Base-by-base conservation (phyloP, 2,329 filamentous ascomycete genomes). In the Thielaviopsis euricoi region DNA sequence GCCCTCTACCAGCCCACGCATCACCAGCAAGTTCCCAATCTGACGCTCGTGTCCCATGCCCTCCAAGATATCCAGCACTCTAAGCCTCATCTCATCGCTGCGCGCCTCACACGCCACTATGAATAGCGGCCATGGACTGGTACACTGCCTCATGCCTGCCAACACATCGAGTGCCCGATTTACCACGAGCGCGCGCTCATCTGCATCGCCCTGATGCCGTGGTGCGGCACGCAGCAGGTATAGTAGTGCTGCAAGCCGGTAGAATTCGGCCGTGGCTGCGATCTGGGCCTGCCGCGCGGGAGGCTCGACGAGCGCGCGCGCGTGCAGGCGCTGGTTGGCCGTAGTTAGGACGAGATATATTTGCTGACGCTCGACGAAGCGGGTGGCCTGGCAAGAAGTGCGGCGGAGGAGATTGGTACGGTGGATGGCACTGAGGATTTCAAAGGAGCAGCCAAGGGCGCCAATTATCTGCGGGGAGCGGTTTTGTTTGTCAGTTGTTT, bases 101-200 rank as follows among this genome's bases (percentile, higher is more conserved):
- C 67, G 66, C 9, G 69, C 69, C 62, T 74, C 73, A 61, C 73
- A 76, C 0, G 72, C 74, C 15, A 74, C 63, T 29, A 76, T 69
- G 55, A 76, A 76, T 4, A 76, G 63, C 6, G 74, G 73, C 74
- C 74, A 76, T 3, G 74, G 74, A 61, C 72, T 75, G 9, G 73
- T 76, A 60, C 71, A 74, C 29, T 73, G 66, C 7, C 70, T 65
- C 15, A 76, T 65, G 21, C 62, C 65, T 25, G 64, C 64, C 3
- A 76, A 62, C 5, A 71, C 63, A 0, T 62, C 60, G 51, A 76
- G 69, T 0, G 70, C 71, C 22, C 67, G 65, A n/a, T 69, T 59
- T 5, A 73, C 60, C 52, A 67, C 66, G 2, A 63, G 26, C 3
- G 66, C 26, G 6, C 59, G 40, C 17, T 48, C 26, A 1, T 60